Evolutionary conservation across 2,329 filamentous ascomycete genomes (phyloP).

Genomic region (Cytospora piceae): DNA sequence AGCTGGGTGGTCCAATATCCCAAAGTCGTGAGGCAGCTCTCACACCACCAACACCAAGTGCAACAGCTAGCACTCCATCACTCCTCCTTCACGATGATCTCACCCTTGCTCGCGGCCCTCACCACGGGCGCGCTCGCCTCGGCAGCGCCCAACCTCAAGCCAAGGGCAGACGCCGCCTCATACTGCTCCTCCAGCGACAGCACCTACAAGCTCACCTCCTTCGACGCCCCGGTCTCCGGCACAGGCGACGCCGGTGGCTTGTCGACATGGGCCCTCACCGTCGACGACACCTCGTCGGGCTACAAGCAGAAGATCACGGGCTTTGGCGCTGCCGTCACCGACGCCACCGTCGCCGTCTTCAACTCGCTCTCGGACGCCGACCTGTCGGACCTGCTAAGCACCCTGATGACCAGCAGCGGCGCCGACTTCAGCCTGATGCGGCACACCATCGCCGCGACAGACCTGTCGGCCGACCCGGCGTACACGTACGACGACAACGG

Average conservation of each 20-base stretch:
- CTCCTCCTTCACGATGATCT: conserved; percentile 12
- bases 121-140: conserved; percentile 17
- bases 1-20: background rate
- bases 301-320: conserved; percentile 46
- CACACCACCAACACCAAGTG: background rate
- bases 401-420: conserved; percentile 43
- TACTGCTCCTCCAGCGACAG: conserved; percentile 44
- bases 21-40: background rate
- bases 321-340: conserved; percentile 49
- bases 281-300: conserved; percentile 44
- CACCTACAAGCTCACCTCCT: conserved; percentile 41
- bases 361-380: conserved; percentile 39
- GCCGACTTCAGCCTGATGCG: conserved; percentile 46
- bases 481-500: conserved; percentile 46
- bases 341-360: conserved; percentile 46
- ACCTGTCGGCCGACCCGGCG: conserved; percentile 44
- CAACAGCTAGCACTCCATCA: background rate
- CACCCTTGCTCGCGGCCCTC: conserved; percentile 15
- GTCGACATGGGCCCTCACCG: conserved; percentile 44
- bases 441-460: conserved; percentile 47
- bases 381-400: conserved; percentile 40
- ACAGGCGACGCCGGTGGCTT: conserved; percentile 37
- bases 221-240: conserved; percentile 42
- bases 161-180: conserved; percentile 32
- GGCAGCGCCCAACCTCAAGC: conserved; percentile 23